Conservation (phyloP, 2,329 filamentous ascomycete species). For the Phialemoniopsis sp. region DNA sequence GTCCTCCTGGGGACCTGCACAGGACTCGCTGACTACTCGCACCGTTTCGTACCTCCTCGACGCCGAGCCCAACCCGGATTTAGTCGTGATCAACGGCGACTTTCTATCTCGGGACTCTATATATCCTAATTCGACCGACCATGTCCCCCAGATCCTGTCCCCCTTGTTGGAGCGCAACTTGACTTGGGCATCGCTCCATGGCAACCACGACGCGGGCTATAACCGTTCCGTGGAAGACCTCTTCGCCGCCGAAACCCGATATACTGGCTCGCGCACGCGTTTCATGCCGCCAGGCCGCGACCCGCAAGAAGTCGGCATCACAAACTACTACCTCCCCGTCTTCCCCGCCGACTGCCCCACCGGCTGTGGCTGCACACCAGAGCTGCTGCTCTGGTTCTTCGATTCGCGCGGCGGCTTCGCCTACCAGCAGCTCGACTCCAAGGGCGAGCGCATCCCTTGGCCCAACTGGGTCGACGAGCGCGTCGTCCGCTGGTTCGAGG, state of each 20-base stretch:
- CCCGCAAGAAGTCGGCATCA: conserved; percentile 26
- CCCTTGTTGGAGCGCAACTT: conserved; percentile 39
- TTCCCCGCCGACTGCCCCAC: conserved; percentile 27
- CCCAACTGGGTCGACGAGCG: conserved; percentile 40
- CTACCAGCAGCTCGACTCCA: conserved; percentile 32
- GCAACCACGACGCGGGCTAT: conserved; percentile 52
- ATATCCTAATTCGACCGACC: conserved; percentile 37
- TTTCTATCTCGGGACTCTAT: too few relatives aligned
- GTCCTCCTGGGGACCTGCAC: too few relatives aligned
- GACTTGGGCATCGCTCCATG: conserved; percentile 55
- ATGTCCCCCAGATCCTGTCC: conserved; percentile 43
- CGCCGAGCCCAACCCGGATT: conserved; percentile 26
- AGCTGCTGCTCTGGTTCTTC: conserved; percentile 64
- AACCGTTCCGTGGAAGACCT: conserved; percentile 31
- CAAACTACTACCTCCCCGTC: conserved; percentile 45
- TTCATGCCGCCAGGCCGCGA: conserved; percentile 27
- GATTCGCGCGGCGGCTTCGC: conserved; percentile 57
- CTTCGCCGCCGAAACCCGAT: conserved; percentile 23
- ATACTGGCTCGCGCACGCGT: conserved; percentile 10
- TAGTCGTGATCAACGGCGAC: too few relatives aligned
- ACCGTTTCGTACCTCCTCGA: conserved; percentile 38
- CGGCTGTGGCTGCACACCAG: conserved; percentile 17
- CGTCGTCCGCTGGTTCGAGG: conserved; percentile 40
- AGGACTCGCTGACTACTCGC: too few relatives aligned
- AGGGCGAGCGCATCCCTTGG: conserved; percentile 22